Percentiles rank a stretch among this genome's conserved stretches.
phyloP scores from a whole-genome alignment of 306 rosid species.

The Pachyrhizus erosus region DNA sequence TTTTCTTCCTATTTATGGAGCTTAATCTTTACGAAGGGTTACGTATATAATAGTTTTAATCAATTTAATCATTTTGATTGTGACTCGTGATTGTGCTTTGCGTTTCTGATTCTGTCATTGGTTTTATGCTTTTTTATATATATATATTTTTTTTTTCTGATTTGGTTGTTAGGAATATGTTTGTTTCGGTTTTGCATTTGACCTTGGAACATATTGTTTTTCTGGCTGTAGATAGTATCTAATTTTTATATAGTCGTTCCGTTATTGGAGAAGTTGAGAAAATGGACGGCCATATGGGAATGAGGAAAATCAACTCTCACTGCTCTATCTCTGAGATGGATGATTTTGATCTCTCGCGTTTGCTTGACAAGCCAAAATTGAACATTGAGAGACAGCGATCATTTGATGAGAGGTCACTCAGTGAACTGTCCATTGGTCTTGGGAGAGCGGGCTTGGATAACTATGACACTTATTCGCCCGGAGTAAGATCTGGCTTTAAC shows the following conservation, averaged over 20 bases:
- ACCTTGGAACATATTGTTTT: conserved; percentile 7
- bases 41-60: not conserved
- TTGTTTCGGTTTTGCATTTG: conserved; percentile 33
- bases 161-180: conserved; percentile 10
- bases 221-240: conserved; percentile 36
- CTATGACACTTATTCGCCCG: conserved; percentile 77
- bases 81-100: conserved; percentile 32
- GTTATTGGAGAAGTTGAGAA: conserved; percentile 43
- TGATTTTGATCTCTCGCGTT: conserved; percentile 74
- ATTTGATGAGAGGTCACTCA: conserved; percentile 92
- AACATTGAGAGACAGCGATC: conserved; percentile 89
- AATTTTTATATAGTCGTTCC: conserved; percentile 26
- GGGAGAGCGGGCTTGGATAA: conserved; percentile 63
- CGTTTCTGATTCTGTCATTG: conserved; percentile 32
- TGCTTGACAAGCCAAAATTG: conserved; percentile 75
- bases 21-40: not conserved
- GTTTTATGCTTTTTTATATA: not conserved
- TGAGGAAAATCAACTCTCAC: conserved; percentile 70
- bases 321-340: conserved; percentile 84
- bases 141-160: not conserved
- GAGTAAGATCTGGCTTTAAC: conserved; percentile 80
- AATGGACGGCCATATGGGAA: conserved; percentile 74
- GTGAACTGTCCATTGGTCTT: conserved; percentile 77
- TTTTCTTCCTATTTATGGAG: conserved; percentile 14
- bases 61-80: conserved; percentile 17